Percentiles rank a stretch among this genome's conserved stretches.
phyloP scores from a whole-genome alignment of 495 filamentous ascomycete genomes.

The Trichoderma orchidacearum region DNA sequence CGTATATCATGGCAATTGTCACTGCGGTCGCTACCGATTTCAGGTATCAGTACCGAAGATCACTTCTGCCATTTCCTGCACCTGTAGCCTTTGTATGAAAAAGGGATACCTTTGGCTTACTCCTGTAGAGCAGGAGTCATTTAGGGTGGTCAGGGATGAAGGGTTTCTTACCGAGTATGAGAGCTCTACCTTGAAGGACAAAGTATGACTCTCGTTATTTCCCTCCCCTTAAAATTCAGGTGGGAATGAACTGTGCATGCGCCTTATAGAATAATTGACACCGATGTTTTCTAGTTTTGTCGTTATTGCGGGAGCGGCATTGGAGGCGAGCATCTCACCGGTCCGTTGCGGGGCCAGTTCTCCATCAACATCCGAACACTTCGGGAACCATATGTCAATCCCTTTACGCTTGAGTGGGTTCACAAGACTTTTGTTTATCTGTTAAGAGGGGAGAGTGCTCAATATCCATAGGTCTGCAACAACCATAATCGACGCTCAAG shows the following conservation, averaged over 20 bases:
- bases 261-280: neutral
- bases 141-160: conserved; percentile 4
- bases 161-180: conserved; percentile 2
- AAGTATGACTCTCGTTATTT: too few relatives aligned
- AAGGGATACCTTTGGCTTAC: neutral
- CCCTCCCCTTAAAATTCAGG: too few relatives aligned
- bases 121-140: neutral
- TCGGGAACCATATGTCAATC: conserved; percentile 4
- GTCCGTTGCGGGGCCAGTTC: conserved; percentile 2
- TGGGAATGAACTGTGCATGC: too few relatives aligned
- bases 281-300: too few relatives aligned
- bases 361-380: conserved; percentile 9
- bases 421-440: too few relatives aligned
- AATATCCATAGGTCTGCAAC: neutral
- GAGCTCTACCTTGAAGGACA: neutral
- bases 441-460: too few relatives aligned
- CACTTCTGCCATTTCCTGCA: conserved; percentile 5
- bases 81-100: conserved; percentile 3
- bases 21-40: conserved; percentile 17
- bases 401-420: conserved; percentile 6
- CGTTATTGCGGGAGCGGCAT: conserved; percentile 7
- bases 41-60: conserved; percentile 8
- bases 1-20: conserved; percentile 13
- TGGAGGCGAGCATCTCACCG: conserved; percentile 4
- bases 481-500: neutral